Base-by-base conservation (phyloP, 2,329 filamentous ascomycete genomes). In the Cladosporium sp. region DNA sequence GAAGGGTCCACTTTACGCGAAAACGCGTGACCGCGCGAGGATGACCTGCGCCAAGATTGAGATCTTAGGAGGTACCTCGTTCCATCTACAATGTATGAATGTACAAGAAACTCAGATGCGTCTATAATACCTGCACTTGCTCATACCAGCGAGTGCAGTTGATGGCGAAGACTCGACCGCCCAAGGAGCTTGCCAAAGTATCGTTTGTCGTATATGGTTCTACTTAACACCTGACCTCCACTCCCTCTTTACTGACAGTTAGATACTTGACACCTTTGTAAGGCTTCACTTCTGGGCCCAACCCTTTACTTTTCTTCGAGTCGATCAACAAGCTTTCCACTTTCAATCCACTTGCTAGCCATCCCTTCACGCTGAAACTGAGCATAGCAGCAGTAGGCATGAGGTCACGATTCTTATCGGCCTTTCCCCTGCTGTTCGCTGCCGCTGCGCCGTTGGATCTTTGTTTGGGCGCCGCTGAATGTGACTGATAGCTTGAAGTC, bases 231-330 rank as follows among this genome's bases (percentile, higher is more conserved):
- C 77, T 70, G 51, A 75, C 68, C 64, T 82, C 80, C 4, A 83
- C 73, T 0, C 85, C 85, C 63, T 77, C 77, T 59, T 76, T 75
- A 70, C 83, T 85, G 12, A 86, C 82, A 65, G 92, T 97, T 67
- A 99, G 73, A 74, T 99, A 99, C 76, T 99, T 99, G 65, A 99
- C 94, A 1, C 94, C 94, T 76, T 97, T 99, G 75, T 96, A 97
- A 22, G 94, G 94, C 75, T 92, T 95, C 39, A 97, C 86, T 2
- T 89, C 86, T 65, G 96, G 91, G 0, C 91, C 91, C 47, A 99
- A 69, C 0, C 94, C 94, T 59, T 88, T 84, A 73, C 90, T 96
- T 76, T 88, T 92, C 72, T 89, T 87, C n/a, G 84, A 79, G 71
- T 87, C 84, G 14, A 88, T 74, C n/a, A 78, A 77, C 61, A 88